phyloP scores from a whole-genome alignment of 2,329 filamentous ascomycete species.

The Clonostachys rosea region DNA sequence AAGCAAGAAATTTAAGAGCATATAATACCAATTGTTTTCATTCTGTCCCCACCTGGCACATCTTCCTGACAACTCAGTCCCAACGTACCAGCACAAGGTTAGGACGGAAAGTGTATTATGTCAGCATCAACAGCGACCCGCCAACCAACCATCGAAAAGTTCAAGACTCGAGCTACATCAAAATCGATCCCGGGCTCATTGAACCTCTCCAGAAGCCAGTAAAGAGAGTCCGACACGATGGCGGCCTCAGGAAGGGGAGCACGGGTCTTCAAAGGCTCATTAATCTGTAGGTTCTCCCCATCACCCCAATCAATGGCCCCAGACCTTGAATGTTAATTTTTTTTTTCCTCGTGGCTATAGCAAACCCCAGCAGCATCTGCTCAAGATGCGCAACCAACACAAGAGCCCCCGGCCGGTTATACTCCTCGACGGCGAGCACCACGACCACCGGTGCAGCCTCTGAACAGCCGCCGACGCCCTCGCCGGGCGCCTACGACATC shows the following conservation, averaged over 20 bases:
- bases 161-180: slow-evolving; percentile 8
- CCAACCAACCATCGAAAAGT: slow-evolving; percentile 10
- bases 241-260: slow-evolving; percentile 53
- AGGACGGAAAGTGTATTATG: slow-evolving; percentile 2
- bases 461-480: slow-evolving; percentile 75
- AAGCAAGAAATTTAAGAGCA: too few species aligned
- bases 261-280: slow-evolving; percentile 38
- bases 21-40: too few species aligned
- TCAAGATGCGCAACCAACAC: slow-evolving; percentile 28
- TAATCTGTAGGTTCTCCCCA: slow-evolving; percentile 39
- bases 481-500: slow-evolving; percentile 62
- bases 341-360: neutral
- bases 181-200: neutral
- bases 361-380: slow-evolving; percentile 17
- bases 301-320: slow-evolving; percentile 1
- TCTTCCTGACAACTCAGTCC: too few species aligned
- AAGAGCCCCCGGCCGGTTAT: slow-evolving; percentile 22
- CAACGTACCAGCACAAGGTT: neutral
- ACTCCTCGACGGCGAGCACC: slow-evolving; percentile 13
- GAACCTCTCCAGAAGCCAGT: neutral
- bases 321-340: neutral
- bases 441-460: slow-evolving; percentile 36
- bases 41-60: too few species aligned
- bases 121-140: slow-evolving; percentile 3
- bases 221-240: slow-evolving; percentile 24